Percentiles rank a stretch among this genome's conserved stretches.
Evolutionary conservation across 202 grass and related monocot genomes (phyloP).

Genomic region (Panicum virgatum): DNA sequence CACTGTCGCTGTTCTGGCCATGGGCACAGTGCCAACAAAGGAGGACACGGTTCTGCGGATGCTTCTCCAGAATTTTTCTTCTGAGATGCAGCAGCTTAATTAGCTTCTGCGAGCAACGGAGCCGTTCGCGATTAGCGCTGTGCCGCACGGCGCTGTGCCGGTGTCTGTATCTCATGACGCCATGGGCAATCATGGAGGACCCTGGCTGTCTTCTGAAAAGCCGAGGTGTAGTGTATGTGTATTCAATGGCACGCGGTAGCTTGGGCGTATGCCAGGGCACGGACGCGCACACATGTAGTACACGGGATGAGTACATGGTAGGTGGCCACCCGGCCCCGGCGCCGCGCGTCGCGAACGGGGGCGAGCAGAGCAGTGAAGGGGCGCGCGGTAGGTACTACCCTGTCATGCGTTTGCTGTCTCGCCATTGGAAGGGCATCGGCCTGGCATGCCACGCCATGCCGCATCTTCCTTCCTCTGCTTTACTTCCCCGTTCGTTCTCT

Average conservation of each 20-base stretch:
- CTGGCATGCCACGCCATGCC: background rate
- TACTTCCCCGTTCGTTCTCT: background rate
- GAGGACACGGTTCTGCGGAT: background rate
- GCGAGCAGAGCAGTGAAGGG: constrained; percentile 24
- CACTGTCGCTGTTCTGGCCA: background rate
- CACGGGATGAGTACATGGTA: background rate
- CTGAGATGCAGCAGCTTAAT: background rate
- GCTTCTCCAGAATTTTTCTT: background rate
- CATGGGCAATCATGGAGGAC: constrained; percentile 8
- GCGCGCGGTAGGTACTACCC: background rate
- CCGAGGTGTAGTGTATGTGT: background rate
- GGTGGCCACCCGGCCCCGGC: constrained; percentile 21
- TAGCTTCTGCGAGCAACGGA: background rate
- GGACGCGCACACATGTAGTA: background rate
- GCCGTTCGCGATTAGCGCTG: background rate
- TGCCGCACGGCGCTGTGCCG: too few species aligned
- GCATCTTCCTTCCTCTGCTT: background rate
- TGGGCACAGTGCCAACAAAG: background rate
- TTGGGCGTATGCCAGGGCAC: background rate
- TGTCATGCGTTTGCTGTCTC: constrained; percentile 11
- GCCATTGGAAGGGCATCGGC: constrained; percentile 2
- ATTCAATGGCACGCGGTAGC: constrained; percentile 1
- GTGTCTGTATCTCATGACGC: background rate
- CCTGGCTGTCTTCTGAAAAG: background rate
- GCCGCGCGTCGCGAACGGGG: background rate